Percentiles rank a stretch among this genome's conserved stretches.
Evolutionary conservation across 176 grass and related monocot species (phyloP).

Genomic region (Typha latifolia): DNA sequence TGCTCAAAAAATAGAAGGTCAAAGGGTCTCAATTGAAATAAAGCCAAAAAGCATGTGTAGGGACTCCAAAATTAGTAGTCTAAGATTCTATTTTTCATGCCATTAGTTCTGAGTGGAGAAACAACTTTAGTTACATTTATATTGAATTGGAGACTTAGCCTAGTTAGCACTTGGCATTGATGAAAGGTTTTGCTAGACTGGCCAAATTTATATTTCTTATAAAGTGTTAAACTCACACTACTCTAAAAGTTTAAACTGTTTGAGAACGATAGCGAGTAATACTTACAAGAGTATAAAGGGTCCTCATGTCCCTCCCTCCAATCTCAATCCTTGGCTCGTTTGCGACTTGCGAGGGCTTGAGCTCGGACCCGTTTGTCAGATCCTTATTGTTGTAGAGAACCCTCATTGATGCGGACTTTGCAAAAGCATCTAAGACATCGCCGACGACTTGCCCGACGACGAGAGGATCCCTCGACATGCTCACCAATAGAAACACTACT

Average conservation of each 20-base stretch:
- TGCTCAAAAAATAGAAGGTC: slow-evolving; percentile 9
- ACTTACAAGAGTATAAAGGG: slow-evolving; percentile 85
- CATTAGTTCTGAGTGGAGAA: slow-evolving; percentile 1
- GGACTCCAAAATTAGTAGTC: slow-evolving; percentile 1
- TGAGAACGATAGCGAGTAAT: neutral
- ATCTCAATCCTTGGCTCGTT: slow-evolving; percentile 54
- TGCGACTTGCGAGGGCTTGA: slow-evolving; percentile 77
- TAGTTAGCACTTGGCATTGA: neutral
- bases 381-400: slow-evolving; percentile 74
- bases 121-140: slow-evolving; percentile 17
- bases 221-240: neutral
- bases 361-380: slow-evolving; percentile 60
- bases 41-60: slow-evolving; percentile 5
- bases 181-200: neutral
- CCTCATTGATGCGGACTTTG: slow-evolving; percentile 36
- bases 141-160: neutral
- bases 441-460: slow-evolving; percentile 68
- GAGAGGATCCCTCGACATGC: slow-evolving; percentile 81
- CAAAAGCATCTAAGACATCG: slow-evolving; percentile 74
- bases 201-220: slow-evolving; percentile 8
- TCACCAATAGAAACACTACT: slow-evolving; percentile 2
- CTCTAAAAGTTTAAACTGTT: neutral
- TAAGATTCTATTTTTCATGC: slow-evolving; percentile 15
- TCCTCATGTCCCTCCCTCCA: slow-evolving; percentile 61
- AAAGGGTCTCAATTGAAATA: slow-evolving; percentile 17